Conservation (phyloP, 495 filamentous ascomycete genomes). For the Hypoxylon fuscum region DNA sequence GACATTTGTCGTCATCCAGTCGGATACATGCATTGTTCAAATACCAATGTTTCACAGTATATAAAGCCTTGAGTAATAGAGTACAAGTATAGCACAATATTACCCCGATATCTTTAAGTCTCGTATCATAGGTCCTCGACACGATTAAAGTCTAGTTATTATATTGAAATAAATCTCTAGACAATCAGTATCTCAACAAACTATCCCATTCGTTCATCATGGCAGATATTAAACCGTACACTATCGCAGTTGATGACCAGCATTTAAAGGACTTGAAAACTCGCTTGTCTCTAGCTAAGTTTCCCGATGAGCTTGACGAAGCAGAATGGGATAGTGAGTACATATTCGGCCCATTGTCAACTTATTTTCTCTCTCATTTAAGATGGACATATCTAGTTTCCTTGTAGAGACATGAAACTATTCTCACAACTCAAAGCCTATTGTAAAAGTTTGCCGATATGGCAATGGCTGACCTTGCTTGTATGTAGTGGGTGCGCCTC, state of each 20-base stretch:
- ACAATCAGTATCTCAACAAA: background rate
- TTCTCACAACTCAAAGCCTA: too few relatives aligned
- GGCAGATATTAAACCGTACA: conserved; percentile 47
- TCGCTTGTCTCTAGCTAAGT: conserved; percentile 45
- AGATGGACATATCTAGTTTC: too few relatives aligned
- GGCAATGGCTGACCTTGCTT: conserved; percentile 1
- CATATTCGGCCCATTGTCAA: too few relatives aligned
- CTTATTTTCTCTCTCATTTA: too few relatives aligned
- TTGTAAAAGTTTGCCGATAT: background rate
- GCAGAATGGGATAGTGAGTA: conserved; percentile 47
- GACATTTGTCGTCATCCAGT: conserved; percentile 4
- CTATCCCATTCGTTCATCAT: conserved; percentile 25
- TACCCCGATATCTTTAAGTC: too few relatives aligned
- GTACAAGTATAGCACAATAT: too few relatives aligned
- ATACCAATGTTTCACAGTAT: conserved; percentile 4
- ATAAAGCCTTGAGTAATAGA: too few relatives aligned
- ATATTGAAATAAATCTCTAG: background rate
- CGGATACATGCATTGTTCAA: background rate
- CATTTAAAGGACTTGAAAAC: conserved; percentile 43
- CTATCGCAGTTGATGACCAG: conserved; percentile 42
- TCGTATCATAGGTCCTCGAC: background rate
- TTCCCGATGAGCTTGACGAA: conserved; percentile 46
- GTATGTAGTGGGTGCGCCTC: conserved; percentile 50
- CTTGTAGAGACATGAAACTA: too few relatives aligned
- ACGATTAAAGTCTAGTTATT: background rate